phyloP scores from a whole-genome alignment of 108 stramenopile species.

The Fistulifera pelliculosa region DNA sequence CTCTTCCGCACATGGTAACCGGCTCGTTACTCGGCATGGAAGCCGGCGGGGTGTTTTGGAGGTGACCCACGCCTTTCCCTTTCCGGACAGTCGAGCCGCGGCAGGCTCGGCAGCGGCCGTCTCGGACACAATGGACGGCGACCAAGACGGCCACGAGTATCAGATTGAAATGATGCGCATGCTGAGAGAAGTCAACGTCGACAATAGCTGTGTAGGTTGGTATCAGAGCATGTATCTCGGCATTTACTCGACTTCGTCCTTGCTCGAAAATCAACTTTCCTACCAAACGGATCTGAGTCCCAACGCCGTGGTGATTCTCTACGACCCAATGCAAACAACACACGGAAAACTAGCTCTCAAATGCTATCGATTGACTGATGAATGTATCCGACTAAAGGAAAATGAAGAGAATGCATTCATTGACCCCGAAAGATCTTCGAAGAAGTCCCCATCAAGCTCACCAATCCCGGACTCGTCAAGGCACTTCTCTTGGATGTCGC shows the following conservation, averaged over 20 bases:
- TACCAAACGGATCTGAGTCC: slow-evolving; percentile 92
- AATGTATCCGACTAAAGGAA: slow-evolving; percentile 64
- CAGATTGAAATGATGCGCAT: slow-evolving; percentile 99
- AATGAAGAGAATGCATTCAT: slow-evolving; percentile 59
- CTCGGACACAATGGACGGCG: slow-evolving; percentile 46
- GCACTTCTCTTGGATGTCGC: slow-evolving; percentile 62
- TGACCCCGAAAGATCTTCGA: slow-evolving; percentile 84
- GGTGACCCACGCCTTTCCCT: slow-evolving; percentile 90
- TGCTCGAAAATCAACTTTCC: slow-evolving; percentile 89
- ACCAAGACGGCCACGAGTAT: slow-evolving; percentile 74
- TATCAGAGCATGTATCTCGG: slow-evolving; percentile 97
- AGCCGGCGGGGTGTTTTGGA: slow-evolving; percentile 67
- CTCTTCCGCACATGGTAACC: slow-evolving; percentile 85
- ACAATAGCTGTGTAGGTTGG: slow-evolving; percentile 99
- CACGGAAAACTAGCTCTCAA: slow-evolving; percentile 87
- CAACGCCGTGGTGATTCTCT: slow-evolving; percentile 92
- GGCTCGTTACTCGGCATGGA: slow-evolving; percentile 95
- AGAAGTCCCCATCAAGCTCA: slow-evolving; percentile 85
- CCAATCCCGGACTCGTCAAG: slow-evolving; percentile 77
- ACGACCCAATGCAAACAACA: slow-evolving; percentile 93
- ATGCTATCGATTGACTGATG: slow-evolving; percentile 88
- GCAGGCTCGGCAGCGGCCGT: slow-evolving; percentile 59
- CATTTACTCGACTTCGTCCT: slow-evolving; percentile 74
- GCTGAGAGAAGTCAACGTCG: slow-evolving; percentile 95
- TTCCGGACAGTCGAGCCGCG: slow-evolving; percentile 50